Base-by-base conservation (phyloP, 1,284 basidiomycete species). In the Puccinia hordei region DNA sequence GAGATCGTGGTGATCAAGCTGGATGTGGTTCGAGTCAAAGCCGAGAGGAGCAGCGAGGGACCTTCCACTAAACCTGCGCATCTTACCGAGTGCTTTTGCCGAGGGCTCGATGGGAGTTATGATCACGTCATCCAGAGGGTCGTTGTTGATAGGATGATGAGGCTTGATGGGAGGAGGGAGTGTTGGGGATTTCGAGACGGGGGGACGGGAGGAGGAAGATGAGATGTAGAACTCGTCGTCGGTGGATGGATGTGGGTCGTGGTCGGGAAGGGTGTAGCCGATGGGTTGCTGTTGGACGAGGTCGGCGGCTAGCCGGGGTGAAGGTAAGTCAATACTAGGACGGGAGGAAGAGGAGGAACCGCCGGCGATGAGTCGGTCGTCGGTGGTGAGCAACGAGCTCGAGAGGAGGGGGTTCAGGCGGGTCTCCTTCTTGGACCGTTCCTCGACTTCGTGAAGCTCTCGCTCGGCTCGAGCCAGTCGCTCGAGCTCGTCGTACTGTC, bases 401-500 rank as follows among this genome's bases (percentile, higher is more conserved):
- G 66, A 17, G 27, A 13, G 65, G 15, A 13, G 66, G 2, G 44
- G 44, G 53, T 17, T 4, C 30, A 8, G 46, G 30, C 66, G 53
- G 2, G 68, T 73, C 13, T 80, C 68, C 6, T 33, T 1, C 22
- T 71, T 71, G 38, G 77, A 80, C 9, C 53, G 49, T 38, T 72
- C 77, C 35, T 80, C 68, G 17, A 41, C 77, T 3, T 15, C 17
- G 17, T 46, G 35, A 9, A 80, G 17, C 30, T 80, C 68, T 8
- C 44, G 27, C 41, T 80, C 77, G 27, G 46, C 51, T 12, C 77
- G 66, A 12, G 89, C 91, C 15, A 93, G 87, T 30, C 90, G 87
- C 81, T 90, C 88, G 44, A 92, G 85, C 83, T 93, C 92, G 12
- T 92, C 90, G 83, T 89, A 88, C 81, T 89, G 86, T 44, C 85